Evolutionary conservation across 176 grass and related monocot genomes (phyloP), one percentile per base, ranked within the genome.

Genomic region (Metroxylon sagu): DNA sequence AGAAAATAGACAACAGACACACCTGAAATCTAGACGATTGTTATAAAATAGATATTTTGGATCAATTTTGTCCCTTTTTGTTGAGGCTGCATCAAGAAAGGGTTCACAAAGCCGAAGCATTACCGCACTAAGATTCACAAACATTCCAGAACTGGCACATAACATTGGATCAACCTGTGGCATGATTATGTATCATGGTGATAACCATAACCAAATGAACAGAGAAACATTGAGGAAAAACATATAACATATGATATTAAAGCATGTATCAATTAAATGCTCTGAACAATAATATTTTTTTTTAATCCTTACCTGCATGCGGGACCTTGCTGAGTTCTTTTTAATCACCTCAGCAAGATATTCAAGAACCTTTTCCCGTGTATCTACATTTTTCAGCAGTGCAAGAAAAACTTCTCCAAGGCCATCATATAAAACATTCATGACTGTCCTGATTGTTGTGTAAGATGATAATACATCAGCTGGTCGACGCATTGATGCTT

Each of bases 71-170:
- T 88, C 84, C 57, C 89, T 91, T 84, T 88, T 98, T 53, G 78
- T 77, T 35, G 80, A 73, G 61, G 78, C 64, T 25, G 61, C 79
- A 73, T 91, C 87, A 27, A 97, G 17, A 84, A 97, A 97, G 19
- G 92, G 87, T 75, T 97, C 87, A 3, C 92, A 91, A 25, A 96
- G 81, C 57, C 71, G 84, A 60, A 97, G 83, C 87, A 97, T 91
- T 66, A 91, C 75, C 55, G 78, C 78, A 64, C 87, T 91, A 62
- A 97, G 83, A 71, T 91, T 97, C 65, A 91, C 84, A 83, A 98
- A 98, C 93, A 83, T 98, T 52, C 93, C 93, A 28, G 84, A 76
- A 75, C 93, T 98, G 18, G 93, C 93, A 14, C 77, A 92, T 73
- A 80, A 82, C 27, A 88, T 58, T 72, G 84, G 87, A 51, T 92